Evolutionary conservation across 331 rosid species (phyloP).

Genomic region (Malus hybrid): DNA sequence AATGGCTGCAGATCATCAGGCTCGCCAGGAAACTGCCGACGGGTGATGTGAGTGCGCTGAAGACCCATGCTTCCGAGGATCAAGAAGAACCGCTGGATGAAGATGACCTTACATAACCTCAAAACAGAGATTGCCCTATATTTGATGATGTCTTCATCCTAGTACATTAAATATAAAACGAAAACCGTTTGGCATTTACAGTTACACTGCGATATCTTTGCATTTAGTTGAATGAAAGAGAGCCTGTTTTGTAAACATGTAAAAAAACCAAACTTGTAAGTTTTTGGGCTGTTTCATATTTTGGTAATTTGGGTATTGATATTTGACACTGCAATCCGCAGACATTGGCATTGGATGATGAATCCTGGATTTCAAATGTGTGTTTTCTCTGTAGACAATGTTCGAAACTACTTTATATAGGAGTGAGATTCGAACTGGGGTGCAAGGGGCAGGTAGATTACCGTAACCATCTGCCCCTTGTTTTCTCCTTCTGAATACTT

Average conservation of each 20-base stretch:
- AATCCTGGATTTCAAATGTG: too few species aligned
- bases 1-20: constrained; percentile 65
- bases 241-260: neutral
- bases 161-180: neutral
- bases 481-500: too few species aligned
- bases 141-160: neutral
- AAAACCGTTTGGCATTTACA: neutral
- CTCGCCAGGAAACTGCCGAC: constrained; percentile 90
- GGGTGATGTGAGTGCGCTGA: constrained; percentile 64
- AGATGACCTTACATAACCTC: constrained; percentile 68
- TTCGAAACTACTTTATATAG: too few species aligned
- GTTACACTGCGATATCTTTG: neutral
- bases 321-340: too few species aligned
- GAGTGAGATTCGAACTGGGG: too few species aligned
- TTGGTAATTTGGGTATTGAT: too few species aligned
- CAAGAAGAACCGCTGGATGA: constrained; percentile 64
- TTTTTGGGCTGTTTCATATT: neutral
- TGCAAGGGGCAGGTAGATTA: too few species aligned
- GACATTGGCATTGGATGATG: too few species aligned
- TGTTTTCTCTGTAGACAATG: too few species aligned
- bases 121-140: neutral
- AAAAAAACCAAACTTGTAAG: neutral
- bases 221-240: neutral
- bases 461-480: too few species aligned
- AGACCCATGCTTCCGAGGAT: constrained; percentile 26